phyloP scores from a whole-genome alignment of 306 rosid genomes.

The Fragaria nilgerrensis region DNA sequence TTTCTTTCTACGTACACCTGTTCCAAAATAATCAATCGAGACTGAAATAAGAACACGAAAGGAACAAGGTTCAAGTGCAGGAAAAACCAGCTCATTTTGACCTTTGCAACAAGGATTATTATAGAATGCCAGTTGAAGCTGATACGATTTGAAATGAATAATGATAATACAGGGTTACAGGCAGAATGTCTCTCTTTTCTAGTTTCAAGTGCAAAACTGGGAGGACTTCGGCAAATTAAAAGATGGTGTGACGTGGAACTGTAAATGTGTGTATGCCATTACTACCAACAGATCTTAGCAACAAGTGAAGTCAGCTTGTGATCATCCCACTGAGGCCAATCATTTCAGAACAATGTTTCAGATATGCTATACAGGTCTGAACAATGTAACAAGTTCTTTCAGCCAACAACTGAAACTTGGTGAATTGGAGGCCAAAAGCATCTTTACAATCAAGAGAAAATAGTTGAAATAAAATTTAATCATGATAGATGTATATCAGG shows the following conservation, averaged over 20 bases:
- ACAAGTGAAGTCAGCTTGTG: not conserved
- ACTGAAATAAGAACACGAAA: constrained; percentile 19
- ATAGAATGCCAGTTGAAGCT: not conserved
- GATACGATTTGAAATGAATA: not conserved
- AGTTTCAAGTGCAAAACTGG: not conserved
- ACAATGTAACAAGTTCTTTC: not conserved
- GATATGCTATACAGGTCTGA: not conserved
- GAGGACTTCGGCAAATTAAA: not conserved
- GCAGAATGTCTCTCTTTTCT: not conserved
- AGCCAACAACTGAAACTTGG: not conserved
- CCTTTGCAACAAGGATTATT: not conserved
- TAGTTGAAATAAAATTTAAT: not conserved
- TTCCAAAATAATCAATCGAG: constrained; percentile 20
- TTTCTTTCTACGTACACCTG: constrained; percentile 49
- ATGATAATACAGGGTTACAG: not conserved
- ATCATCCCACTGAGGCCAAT: not conserved
- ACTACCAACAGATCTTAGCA: not conserved
- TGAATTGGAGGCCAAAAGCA: not conserved
- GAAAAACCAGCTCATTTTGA: constrained; percentile 5
- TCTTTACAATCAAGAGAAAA: not conserved
- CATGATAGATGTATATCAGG: not conserved
- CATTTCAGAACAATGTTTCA: not conserved
- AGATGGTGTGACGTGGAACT: not conserved
- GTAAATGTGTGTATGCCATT: constrained; percentile 7
- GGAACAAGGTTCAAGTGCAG: constrained; percentile 2